Evolutionary conservation across 495 filamentous ascomycete species (phyloP), one percentile per base, ranked within the genome.

Genomic region (Neurospora terricola): DNA sequence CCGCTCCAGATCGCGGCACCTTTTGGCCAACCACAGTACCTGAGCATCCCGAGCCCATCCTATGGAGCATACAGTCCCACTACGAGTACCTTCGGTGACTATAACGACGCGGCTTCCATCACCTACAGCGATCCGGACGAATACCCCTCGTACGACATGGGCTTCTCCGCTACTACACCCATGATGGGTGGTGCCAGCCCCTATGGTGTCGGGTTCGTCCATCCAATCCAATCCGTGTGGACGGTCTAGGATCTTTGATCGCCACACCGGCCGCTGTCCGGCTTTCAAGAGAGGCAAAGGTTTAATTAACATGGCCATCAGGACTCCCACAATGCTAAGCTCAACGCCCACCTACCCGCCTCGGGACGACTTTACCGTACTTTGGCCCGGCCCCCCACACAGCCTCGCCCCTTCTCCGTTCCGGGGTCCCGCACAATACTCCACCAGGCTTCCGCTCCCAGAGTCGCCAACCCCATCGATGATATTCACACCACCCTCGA

Each of bases 81-180:
- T 23, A 85, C 86, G 69, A 88, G 86, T 72, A 85, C 83, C 36
- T 88, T 84, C 77, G 86, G 86, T 27, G 85, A 85, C 70, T 87
- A 84, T 72, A 83, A 84, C 38, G 84, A 86, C 38, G 82, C 83
- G 14, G 78, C 82, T 21, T 86, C 87, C 14, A 78, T 87, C 54
- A 78, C 81, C 36, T 88, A 87, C 80, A 89, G 86, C 79, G 86
- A 88, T 66, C 78, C 83, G 68, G 87, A 88, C 38, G 87, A 87
- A 69, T 82, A 80, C 70, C 76, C 75, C 70, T 74, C 80, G 40
- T 86, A 77, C 71, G 83, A 84, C 74, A 74, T 81, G 72, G 77
- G 80, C 73, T 81, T 78, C 75, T 75, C 82, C 77, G 77, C 80
- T 69, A 75, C 76, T 71, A 74, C 80, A 40, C 80, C 79, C 71